Conservation (phyloP, 495 filamentous ascomycete genomes). For the Penicillium taxi region DNA sequence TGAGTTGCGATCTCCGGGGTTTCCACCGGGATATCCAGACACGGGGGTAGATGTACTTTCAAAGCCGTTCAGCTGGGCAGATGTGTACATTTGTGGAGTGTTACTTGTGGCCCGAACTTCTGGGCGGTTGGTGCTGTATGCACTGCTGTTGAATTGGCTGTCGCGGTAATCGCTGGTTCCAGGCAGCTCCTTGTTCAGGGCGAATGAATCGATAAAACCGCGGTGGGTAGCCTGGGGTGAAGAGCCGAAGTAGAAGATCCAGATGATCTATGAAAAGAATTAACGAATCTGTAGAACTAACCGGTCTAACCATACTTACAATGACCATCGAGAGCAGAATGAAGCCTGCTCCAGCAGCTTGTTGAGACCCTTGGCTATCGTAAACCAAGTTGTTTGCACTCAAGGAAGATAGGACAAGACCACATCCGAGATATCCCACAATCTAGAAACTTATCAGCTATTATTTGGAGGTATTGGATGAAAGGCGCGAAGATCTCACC, state of each 20-base stretch:
- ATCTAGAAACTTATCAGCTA: constrained; percentile 42
- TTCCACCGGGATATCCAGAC: constrained; percentile 62
- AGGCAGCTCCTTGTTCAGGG: constrained; percentile 74
- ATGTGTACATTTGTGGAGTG: constrained; percentile 95
- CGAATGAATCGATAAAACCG: constrained; percentile 91
- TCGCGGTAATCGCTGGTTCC: constrained; percentile 55
- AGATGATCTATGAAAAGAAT: constrained; percentile 62
- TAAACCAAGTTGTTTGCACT: constrained; percentile 80
- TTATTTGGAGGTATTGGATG: not conserved
- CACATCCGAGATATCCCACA: constrained; percentile 76
- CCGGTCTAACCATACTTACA: constrained; percentile 44
- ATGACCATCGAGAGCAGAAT: constrained; percentile 94
- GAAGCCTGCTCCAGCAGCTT: constrained; percentile 87
- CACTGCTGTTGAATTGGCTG: constrained; percentile 42
- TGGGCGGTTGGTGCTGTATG: constrained; percentile 49
- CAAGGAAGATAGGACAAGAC: constrained; percentile 74
- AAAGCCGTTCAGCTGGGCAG: constrained; percentile 86
- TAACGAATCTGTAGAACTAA: constrained; percentile 1
- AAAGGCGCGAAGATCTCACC: constrained; percentile 35
- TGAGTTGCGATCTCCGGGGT: constrained; percentile 52
- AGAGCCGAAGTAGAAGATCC: constrained; percentile 98
- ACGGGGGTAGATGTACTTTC: constrained; percentile 95
- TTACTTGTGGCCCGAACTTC: constrained; percentile 71
- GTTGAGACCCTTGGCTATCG: constrained; percentile 54
- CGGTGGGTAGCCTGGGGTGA: constrained; percentile 80